Conservation (phyloP, 2,329 filamentous ascomycete genomes). For the Simplicillium sp. region DNA sequence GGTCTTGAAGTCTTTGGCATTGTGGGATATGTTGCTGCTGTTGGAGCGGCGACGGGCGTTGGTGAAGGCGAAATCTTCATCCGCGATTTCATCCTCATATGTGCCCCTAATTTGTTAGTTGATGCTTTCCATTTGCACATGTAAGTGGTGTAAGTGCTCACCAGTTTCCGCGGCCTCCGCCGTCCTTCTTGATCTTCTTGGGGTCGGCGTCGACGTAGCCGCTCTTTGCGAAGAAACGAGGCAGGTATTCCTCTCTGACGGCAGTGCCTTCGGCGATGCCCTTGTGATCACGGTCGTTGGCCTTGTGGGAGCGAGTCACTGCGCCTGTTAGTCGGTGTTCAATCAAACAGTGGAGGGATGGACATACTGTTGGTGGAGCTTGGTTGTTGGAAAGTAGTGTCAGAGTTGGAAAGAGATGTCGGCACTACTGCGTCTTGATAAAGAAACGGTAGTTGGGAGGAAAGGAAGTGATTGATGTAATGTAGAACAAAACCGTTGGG, state of each 20-base stretch:
- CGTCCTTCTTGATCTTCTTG: constrained; percentile 95
- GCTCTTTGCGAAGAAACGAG: constrained; percentile 87
- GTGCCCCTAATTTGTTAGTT: constrained; percentile 55
- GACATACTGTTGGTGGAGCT: no score
- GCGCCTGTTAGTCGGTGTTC: constrained; percentile 9
- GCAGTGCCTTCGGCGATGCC: constrained; percentile 67
- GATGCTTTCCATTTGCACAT: neutral
- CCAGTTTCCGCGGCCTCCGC: constrained; percentile 90
- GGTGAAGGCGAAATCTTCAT: constrained; percentile 73
- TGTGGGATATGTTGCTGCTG: constrained; percentile 64
- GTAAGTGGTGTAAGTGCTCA: constrained; percentile 34
- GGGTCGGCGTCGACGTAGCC: constrained; percentile 76
- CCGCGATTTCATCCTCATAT: constrained; percentile 73
- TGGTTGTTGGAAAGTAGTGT: no score
- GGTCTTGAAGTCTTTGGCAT: constrained; percentile 77
- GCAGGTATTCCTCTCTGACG: constrained; percentile 61
- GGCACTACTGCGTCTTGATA: no score
- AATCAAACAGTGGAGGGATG: no score
- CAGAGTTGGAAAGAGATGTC: no score
- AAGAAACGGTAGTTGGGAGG: no score
- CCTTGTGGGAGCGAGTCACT: constrained; percentile 99
- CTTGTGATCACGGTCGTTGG: constrained; percentile 85
- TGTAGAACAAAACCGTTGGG: no score
- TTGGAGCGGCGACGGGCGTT: constrained; percentile 90
- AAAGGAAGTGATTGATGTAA: no score